A percentile compares a stretch with the other conserved stretches of the same genome.
These are phyloP conservation scores for Zymoseptoria tritici DNA, from an alignment of 2,329 filamentous ascomycete species.

Conservation along the genomic window DNA sequence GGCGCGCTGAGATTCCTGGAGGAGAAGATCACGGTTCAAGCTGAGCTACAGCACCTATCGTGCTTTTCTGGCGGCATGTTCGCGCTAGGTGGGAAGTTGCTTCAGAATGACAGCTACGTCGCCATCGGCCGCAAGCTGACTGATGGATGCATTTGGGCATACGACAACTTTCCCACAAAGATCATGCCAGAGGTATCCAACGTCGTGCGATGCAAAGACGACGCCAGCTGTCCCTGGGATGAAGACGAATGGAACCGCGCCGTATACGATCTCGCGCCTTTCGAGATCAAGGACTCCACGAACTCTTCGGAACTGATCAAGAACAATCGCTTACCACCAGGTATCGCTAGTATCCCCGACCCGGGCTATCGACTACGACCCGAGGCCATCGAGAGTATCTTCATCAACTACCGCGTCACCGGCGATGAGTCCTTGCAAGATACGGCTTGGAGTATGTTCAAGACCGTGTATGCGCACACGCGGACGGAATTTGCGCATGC, in stretches of 20 bases:
- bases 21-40: conserved; percentile 24
- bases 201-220: conserved; percentile 40
- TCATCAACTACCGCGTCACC: conserved; percentile 68
- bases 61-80: conserved; percentile 69
- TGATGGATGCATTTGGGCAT: conserved; percentile 57
- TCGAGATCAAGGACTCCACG: conserved; percentile 22
- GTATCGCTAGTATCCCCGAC: conserved; percentile 50
- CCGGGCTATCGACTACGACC: conserved; percentile 60
- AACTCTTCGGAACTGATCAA: conserved; percentile 29
- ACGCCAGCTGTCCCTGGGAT: conserved; percentile 37
- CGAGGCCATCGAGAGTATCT: conserved; percentile 75
- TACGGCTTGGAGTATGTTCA: conserved; percentile 69
- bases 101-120: conserved; percentile 48
- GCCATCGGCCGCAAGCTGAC: conserved; percentile 51
- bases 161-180: conserved; percentile 49
- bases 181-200: conserved; percentile 56
- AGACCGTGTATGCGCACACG: conserved; percentile 54
- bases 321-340: conserved; percentile 44
- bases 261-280: conserved; percentile 29
- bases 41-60: conserved; percentile 52
- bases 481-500: conserved; percentile 56
- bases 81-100: conserved; percentile 57
- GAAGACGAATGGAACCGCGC: conserved; percentile 37
- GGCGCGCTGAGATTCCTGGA: conserved; percentile 34
- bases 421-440: conserved; percentile 58